A percentile compares a stretch with the other conserved stretches of the same genome.
These are phyloP conservation scores for Capsicum rhomboideum DNA, from an alignment of 257 asterid species.

Conservation along the genomic window DNA sequence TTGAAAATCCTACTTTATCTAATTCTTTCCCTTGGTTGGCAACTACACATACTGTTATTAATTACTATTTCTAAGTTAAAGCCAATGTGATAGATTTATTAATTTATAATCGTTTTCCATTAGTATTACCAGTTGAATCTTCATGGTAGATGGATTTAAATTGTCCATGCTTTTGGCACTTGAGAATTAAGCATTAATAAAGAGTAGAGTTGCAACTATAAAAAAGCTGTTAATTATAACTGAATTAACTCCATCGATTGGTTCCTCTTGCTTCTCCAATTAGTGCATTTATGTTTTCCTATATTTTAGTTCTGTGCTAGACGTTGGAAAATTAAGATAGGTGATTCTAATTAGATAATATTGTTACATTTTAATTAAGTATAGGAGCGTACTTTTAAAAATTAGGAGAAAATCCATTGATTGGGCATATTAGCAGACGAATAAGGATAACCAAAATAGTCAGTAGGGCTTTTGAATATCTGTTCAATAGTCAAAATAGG, in stretches of 20 bases:
- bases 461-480: background rate
- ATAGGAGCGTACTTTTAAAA: background rate
- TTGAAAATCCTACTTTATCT: background rate
- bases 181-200: background rate
- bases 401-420: background rate
- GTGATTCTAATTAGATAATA: no score
- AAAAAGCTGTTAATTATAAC: no score
- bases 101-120: background rate
- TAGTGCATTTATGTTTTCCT: no score
- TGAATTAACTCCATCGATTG: no score
- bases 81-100: background rate
- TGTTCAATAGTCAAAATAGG: background rate
- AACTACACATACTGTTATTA: background rate
- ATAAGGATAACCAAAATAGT: background rate
- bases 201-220: background rate
- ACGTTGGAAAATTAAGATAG: no score
- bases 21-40: background rate
- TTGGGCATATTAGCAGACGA: background rate
- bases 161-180: background rate
- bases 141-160: background rate
- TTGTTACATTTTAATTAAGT: no score
- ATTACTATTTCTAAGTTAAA: background rate
- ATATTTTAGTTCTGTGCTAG: no score
- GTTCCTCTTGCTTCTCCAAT: no score
- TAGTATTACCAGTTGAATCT: background rate